Conservation (phyloP, 1,284 basidiomycete species). For the Amylostereum areolatum region DNA sequence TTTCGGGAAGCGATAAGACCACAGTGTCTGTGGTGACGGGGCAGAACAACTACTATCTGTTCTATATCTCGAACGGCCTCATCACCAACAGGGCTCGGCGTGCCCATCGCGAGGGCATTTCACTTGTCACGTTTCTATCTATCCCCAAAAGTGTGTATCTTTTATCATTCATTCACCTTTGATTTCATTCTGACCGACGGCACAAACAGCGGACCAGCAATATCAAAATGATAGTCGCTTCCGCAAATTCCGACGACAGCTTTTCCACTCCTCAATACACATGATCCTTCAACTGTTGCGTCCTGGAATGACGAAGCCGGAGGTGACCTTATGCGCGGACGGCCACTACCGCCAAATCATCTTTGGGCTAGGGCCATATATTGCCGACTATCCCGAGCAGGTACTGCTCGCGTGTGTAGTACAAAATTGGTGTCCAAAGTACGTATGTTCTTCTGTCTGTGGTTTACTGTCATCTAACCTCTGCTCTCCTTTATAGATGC, state of each 20-base stretch:
- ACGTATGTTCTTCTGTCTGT: not conserved
- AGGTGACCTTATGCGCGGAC: conserved; percentile 5
- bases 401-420: conserved; percentile 1
- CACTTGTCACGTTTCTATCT: conserved; percentile 17
- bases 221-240: not conserved
- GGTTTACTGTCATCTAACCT: not conserved
- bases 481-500: too few species aligned
- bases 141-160: conserved; percentile 17
- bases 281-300: conserved; percentile 1
- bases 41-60: conserved; percentile 15
- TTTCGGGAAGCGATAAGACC: conserved; percentile 19
- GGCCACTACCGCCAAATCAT: conserved; percentile 5
- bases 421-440: conserved; percentile 1
- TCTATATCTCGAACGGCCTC: conserved; percentile 15
- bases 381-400: conserved; percentile 8
- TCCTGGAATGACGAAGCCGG: conserved; percentile 3
- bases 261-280: conserved; percentile 5
- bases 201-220: not conserved
- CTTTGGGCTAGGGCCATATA: conserved; percentile 7
- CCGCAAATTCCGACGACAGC: conserved; percentile 4
- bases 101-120: conserved; percentile 15
- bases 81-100: conserved; percentile 17
- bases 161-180: not conserved
- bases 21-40: conserved; percentile 21
- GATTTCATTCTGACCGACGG: too few species aligned